These are phyloP conservation scores for Candida koratica DNA, from an alignment of 805 yeast species.

Conservation along the genomic window DNA sequence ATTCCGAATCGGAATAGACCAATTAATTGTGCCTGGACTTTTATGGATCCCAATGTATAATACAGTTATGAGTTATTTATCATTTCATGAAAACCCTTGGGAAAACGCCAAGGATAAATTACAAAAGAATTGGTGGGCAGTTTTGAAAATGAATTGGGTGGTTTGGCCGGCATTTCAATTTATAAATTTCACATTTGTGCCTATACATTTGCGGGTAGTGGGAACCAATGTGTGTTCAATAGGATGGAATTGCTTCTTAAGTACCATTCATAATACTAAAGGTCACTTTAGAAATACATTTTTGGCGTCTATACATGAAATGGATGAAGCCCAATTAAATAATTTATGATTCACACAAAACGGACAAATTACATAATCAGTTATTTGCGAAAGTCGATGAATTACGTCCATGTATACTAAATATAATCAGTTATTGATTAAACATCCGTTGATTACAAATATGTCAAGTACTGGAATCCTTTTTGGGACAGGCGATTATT, in stretches of 20 bases:
- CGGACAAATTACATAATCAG: too few species aligned
- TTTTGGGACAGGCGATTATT: conserved; percentile 71
- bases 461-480: conserved; percentile 47
- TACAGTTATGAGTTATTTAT: conserved; percentile 34
- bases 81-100: conserved; percentile 33
- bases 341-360: too few species aligned
- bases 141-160: conserved; percentile 38
- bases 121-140: conserved; percentile 38
- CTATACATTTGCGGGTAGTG: conserved; percentile 37
- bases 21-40: conserved; percentile 33
- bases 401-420: conserved; percentile 5
- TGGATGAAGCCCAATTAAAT: conserved; percentile 23
- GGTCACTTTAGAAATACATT: conserved; percentile 36
- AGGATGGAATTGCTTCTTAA: conserved; percentile 42
- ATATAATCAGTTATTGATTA: conserved; percentile 23
- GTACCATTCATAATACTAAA: conserved; percentile 46
- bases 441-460: conserved; percentile 44
- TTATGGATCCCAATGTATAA: conserved; percentile 44
- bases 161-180: conserved; percentile 43
- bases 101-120: conserved; percentile 32
- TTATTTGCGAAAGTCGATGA: too few species aligned
- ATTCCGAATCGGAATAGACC: conserved; percentile 33
- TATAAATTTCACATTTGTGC: conserved; percentile 34
- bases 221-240: conserved; percentile 37
- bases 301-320: conserved; percentile 37